These are phyloP conservation scores for Botryotinia narcissicola DNA, from an alignment of 2,329 filamentous ascomycete genomes.

Conservation along the genomic window DNA sequence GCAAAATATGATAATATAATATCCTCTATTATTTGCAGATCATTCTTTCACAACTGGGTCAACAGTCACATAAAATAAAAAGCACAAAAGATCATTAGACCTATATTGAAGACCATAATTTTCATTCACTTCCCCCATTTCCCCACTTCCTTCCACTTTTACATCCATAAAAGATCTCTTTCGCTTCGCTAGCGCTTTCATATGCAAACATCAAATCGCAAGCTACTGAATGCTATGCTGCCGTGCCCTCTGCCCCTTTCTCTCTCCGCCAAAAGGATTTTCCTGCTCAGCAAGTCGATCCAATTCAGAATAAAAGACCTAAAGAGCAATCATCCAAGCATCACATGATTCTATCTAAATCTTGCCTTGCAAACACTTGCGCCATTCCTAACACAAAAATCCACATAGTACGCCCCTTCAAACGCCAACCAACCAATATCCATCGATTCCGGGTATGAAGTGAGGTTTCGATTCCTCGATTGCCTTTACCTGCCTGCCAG, in stretches of 20 bases:
- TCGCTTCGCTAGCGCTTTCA: slow-evolving; percentile 9
- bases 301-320: not conserved
- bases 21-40: not conserved
- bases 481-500: slow-evolving; percentile 7
- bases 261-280: not conserved
- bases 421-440: slow-evolving; percentile 14
- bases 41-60: too few species aligned
- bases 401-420: slow-evolving; percentile 6
- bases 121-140: not conserved
- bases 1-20: not conserved
- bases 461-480: slow-evolving; percentile 13
- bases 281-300: not conserved
- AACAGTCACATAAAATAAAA: not conserved
- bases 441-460: slow-evolving; percentile 18
- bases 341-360: not conserved
- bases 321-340: not conserved
- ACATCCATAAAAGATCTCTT: not conserved
- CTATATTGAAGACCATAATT: not conserved
- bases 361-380: not conserved
- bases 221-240: not conserved
- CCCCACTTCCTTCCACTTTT: not conserved
- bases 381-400: slow-evolving; percentile 6
- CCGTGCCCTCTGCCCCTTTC: not conserved
- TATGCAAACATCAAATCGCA: slow-evolving; percentile 5
- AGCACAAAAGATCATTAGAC: not conserved